Percentiles rank a stretch among this genome's conserved stretches.
Evolutionary conservation across 331 rosid genomes (phyloP).

Genomic region (Cydonia oblonga): DNA sequence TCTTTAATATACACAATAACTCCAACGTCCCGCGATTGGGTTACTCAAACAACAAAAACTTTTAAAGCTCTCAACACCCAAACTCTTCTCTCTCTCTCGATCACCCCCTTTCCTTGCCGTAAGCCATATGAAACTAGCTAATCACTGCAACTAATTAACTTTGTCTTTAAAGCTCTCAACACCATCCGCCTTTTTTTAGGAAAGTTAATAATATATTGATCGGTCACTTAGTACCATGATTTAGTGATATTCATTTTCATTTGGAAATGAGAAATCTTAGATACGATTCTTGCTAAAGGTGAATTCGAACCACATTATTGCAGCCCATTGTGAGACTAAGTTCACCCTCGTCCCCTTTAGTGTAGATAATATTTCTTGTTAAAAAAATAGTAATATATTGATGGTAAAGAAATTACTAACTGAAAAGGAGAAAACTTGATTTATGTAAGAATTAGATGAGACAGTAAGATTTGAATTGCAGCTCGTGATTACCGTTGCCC

Average conservation of each 20-base stretch:
- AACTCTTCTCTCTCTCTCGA: slow-evolving; percentile 3
- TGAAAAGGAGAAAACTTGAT: not conserved
- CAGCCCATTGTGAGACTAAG: no score
- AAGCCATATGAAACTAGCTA: slow-evolving; percentile 20
- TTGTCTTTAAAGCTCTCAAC: slow-evolving; percentile 33
- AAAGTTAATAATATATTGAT: no score
- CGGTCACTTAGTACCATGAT: rapidly evolving
- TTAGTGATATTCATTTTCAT: no score
- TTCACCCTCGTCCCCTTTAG: no score
- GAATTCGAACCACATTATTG: no score
- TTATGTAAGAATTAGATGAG: not conserved
- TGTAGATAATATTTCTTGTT: no score
- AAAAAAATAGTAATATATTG: not conserved
- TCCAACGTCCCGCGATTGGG: slow-evolving; percentile 60
- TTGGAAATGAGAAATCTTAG: no score
- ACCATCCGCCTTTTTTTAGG: slow-evolving; percentile 17
- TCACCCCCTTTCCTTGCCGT: slow-evolving; percentile 22
- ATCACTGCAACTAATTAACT: slow-evolving; percentile 15
- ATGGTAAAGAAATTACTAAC: not conserved
- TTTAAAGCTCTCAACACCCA: slow-evolving; percentile 72
- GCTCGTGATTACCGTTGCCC: no score
- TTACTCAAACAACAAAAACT: slow-evolving; percentile 30
- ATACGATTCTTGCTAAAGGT: no score
- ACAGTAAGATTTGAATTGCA: no score
- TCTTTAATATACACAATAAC: slow-evolving; percentile 58